Base-by-base conservation (phyloP, 352 stramenopile species). In the Pythium utonaiense region DNA sequence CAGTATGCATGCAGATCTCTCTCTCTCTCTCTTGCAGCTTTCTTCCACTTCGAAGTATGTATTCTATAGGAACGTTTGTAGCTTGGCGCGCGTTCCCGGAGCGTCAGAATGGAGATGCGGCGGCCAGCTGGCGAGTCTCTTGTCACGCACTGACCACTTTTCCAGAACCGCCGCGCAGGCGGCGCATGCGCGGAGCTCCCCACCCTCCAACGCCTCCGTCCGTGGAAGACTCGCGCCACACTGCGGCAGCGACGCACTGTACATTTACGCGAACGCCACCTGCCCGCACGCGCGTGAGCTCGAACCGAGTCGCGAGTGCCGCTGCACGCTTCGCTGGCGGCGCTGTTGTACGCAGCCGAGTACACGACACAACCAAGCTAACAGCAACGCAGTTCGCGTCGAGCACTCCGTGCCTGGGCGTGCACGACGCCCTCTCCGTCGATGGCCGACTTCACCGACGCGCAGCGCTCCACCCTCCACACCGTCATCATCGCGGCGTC, bases 131-230 rank as follows among this genome's bases (percentile, higher is more conserved):
- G 44, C 25, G 25, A 17, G 13, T 38, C 51, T 51, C 57, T 21
- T 60, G 53, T 33, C 33, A 27, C 31, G 44, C 41, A 36, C 63
- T 70, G 63, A 63, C 63, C 63, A 70, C 63, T 61, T 70, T 65
- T 28, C 34, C n/a, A 36, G 8, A 19, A 31, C n/a, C 21, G 36
- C 33, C 33, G 42, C 36, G n/a, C 16, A 16, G 34, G 12, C 34
- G 16, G 40, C 40, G 40, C 40, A 47, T 27, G 40, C 2, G 16
- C n/a, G n/a, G n/a, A n/a, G n/a, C n/a, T n/a, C 38, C 34, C 16
- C 17, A 41, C 28, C 28, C 42, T 14, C 42, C 42, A 31, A 31
- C 38, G 9, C 38, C 17, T 24, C 38, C 6, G 16, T 47, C 40
- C n/a, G 40, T 47, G 40, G 40, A 47, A 47, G 40, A 47, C 40